Base-by-base conservation (phyloP, 805 yeast species). In the Diddensiella transvaalensis region DNA sequence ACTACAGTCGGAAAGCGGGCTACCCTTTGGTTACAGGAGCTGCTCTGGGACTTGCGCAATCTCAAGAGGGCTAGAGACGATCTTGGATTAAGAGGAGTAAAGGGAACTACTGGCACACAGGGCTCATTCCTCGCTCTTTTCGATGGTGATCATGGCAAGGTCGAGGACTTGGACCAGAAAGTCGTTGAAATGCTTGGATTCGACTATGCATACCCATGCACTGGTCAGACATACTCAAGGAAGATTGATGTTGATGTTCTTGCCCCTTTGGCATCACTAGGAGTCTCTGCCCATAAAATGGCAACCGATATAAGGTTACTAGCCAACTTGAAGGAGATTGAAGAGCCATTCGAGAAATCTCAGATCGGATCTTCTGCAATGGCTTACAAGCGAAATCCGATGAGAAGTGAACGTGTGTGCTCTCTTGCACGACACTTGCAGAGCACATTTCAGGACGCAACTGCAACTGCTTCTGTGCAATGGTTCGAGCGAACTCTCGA, bases 371-470 rank as follows among this genome's bases (percentile, higher is more conserved):
- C 97, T 10, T 79, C 88, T 48, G 99, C 99, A 38, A 93, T 93
- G 99, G 99, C 99, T 24, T 93, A 93, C 77, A 93, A 93, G 80
- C 85, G 99, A 75, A 93, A 93, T 74, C 99, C 99, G 70, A 93
- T 93, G 99, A 85, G 99, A 76, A 85, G 91, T 66, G 99, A 93
- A 76, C 83, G 99, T 71, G 97, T 93, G 51, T 93, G 99, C 74
- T 93, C 99, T n/a, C 78, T 93, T 58, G 82, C 98, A 18, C 87
- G 99, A 75, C 98, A 91, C 69, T 70, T 93, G 70, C 96, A 96
- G 56, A 85, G 96, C 15, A 74, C 89, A 59, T 86, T 85, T 73
- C 88, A 77, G 64, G 98, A 93, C 70, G 95, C 96, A 46, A 86
- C 91, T 60, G 93, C 88, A 72, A 93, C 99, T 43, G 95, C 98